These are phyloP conservation scores for Aspergillus hortae DNA, from an alignment of 2,329 filamentous ascomycete species.

Conservation along the genomic window DNA sequence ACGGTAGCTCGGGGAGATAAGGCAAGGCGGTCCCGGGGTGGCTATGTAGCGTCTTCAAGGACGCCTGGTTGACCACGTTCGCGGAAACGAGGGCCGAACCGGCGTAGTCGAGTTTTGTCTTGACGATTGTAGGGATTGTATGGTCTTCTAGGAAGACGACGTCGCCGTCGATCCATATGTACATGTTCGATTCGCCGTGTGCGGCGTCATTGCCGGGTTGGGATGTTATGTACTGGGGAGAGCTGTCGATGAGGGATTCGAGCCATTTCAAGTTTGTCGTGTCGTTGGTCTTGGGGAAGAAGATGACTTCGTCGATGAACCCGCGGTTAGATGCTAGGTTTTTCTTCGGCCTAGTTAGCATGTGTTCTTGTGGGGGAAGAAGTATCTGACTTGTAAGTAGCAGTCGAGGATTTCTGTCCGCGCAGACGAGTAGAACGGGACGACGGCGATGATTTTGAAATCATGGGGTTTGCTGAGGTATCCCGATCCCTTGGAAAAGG, in stretches of 20 bases:
- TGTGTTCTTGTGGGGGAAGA: background rate
- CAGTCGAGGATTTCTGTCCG: constrained; percentile 39
- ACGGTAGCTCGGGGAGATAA: constrained; percentile 49
- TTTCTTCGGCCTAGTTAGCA: constrained; percentile 19
- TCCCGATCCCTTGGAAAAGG: constrained; percentile 24
- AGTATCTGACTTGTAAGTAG: constrained; percentile 34
- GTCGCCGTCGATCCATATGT: constrained; percentile 45
- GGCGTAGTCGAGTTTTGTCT: constrained; percentile 51
- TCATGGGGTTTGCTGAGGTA: constrained; percentile 31
- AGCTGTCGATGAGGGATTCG: constrained; percentile 25
- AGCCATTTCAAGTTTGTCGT: constrained; percentile 36
- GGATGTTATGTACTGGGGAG: constrained; percentile 26
- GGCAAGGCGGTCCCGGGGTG: constrained; percentile 52
- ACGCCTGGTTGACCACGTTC: constrained; percentile 56
- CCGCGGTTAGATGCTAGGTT: constrained; percentile 40
- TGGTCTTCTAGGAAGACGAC: constrained; percentile 42
- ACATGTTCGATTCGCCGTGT: constrained; percentile 27
- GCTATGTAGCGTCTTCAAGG: constrained; percentile 53
- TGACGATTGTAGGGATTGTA: constrained; percentile 52
- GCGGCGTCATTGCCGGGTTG: constrained; percentile 7
- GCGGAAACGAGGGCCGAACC: constrained; percentile 52
- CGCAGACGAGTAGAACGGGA: constrained; percentile 35
- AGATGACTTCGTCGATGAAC: constrained; percentile 42
- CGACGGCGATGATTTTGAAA: constrained; percentile 37
- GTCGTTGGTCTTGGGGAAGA: constrained; percentile 38